Conservation (phyloP, 2,329 filamentous ascomycete species). For the Colletotrichum cordylinicola region DNA sequence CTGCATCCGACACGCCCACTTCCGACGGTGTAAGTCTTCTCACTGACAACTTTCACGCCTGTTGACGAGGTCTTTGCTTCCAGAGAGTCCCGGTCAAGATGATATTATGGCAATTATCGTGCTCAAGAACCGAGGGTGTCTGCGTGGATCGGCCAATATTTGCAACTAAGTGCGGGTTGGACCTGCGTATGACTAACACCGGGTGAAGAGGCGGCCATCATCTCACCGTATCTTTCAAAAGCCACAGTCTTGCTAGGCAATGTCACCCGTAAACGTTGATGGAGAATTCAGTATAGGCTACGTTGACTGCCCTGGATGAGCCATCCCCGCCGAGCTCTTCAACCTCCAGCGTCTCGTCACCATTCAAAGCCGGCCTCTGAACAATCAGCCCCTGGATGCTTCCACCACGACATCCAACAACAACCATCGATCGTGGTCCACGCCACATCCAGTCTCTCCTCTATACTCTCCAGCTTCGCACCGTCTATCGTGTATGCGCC, state of each 20-base stretch:
- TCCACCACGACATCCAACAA: background rate
- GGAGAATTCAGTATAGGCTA: background rate
- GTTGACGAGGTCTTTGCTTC: background rate
- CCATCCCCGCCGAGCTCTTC: background rate
- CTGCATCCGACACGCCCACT: background rate
- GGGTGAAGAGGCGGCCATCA: background rate
- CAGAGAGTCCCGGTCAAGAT: background rate
- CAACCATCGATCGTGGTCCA: background rate
- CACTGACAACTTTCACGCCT: background rate
- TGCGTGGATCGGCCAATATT: background rate
- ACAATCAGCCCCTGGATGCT: background rate
- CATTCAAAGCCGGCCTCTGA: background rate
- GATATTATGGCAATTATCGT: background rate
- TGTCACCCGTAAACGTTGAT: background rate
- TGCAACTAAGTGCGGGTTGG: background rate
- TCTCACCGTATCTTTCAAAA: no score
- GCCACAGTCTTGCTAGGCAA: no score
- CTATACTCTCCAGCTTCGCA: background rate
- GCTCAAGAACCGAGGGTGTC: background rate
- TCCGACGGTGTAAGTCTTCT: background rate
- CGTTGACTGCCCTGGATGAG: background rate
- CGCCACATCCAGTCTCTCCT: background rate
- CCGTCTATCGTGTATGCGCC: conserved; percentile 13
- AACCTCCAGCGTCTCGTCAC: background rate
- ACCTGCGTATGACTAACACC: background rate